Conservation (phyloP, 441 rosid species). For the Euphorbia schlechtendalii region DNA sequence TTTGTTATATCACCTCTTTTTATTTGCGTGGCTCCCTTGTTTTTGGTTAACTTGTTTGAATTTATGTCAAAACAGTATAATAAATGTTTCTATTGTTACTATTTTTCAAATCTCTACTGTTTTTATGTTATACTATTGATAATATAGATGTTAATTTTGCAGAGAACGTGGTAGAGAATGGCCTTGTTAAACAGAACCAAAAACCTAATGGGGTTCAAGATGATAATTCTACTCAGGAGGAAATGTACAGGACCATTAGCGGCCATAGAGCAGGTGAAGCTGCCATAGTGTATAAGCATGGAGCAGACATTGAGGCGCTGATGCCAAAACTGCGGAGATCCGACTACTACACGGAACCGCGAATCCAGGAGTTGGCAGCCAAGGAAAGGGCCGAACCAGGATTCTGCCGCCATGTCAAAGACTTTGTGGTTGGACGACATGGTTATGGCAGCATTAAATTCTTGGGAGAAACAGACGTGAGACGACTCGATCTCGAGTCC, state of each 20-base stretch:
- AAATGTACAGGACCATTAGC: slow-evolving; percentile 46
- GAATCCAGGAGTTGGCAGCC: slow-evolving; percentile 85
- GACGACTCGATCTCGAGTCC: slow-evolving; percentile 69
- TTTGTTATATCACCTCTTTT: not conserved
- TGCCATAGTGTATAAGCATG: slow-evolving; percentile 82
- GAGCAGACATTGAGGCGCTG: slow-evolving; percentile 75
- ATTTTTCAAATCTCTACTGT: not conserved
- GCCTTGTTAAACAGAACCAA: slow-evolving; percentile 33
- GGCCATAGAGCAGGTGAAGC: slow-evolving; percentile 88
- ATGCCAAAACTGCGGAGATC: slow-evolving; percentile 77
- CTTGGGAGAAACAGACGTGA: slow-evolving; percentile 82
- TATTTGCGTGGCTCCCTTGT: not conserved
- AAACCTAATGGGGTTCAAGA: slow-evolving; percentile 49
- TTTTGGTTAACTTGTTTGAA: not conserved
- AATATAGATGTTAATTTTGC: slow-evolving; percentile 13
- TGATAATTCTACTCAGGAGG: slow-evolving; percentile 45
- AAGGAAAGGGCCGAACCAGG: slow-evolving; percentile 82
- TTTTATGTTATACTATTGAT: not conserved
- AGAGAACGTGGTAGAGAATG: slow-evolving; percentile 45
- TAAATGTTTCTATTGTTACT: not conserved
- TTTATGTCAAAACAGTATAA: too few relatives aligned
- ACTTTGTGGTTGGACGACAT: slow-evolving; percentile 80
- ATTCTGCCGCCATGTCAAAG: slow-evolving; percentile 60
- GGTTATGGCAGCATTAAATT: slow-evolving; percentile 86
- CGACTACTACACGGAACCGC: slow-evolving; percentile 89